phyloP scores from a whole-genome alignment of 306 rosid species.

The Cotoneaster glaucophyllus region DNA sequence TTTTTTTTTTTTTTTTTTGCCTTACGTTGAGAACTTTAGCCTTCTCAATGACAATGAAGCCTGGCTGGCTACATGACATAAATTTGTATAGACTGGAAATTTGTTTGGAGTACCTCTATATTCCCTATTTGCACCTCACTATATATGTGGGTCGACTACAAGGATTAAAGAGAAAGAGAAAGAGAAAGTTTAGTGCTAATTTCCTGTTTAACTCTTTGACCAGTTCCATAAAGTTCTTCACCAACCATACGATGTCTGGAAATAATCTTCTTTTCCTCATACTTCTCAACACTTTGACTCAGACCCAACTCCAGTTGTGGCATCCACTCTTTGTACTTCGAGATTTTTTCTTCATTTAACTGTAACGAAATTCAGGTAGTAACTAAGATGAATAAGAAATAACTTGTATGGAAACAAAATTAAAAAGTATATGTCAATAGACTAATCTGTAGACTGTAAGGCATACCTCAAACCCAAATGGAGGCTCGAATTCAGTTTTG shows the following conservation, averaged over 20 bases:
- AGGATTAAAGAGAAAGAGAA: constrained; percentile 39
- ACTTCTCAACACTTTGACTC: constrained; percentile 27
- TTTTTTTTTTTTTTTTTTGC: neutral
- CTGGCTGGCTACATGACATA: neutral
- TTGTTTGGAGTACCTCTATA: neutral
- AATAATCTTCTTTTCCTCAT: constrained; percentile 16
- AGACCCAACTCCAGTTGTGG: constrained; percentile 60
- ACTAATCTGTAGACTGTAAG: neutral
- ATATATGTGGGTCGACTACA: neutral
- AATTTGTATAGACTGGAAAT: neutral
- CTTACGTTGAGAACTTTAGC: neutral
- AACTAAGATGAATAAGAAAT: neutral
- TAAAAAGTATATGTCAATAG: neutral
- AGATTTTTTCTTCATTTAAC: constrained; percentile 32
- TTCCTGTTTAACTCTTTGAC: constrained; percentile 25
- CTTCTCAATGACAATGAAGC: neutral
- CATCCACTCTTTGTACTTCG: constrained; percentile 32
- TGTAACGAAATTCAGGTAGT: constrained; percentile 7
- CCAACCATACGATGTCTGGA: neutral
- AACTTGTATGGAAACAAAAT: neutral
- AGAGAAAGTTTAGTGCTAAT: constrained; percentile 69
- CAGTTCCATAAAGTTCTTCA: constrained; percentile 14
- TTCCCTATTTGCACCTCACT: neutral
- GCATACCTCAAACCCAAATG: constrained; percentile 44
- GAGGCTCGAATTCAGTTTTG: constrained; percentile 30